Percentiles rank a stretch among this genome's conserved stretches.
Evolutionary conservation across 306 rosid species (phyloP).

Genomic region (Cucumis hystrix): DNA sequence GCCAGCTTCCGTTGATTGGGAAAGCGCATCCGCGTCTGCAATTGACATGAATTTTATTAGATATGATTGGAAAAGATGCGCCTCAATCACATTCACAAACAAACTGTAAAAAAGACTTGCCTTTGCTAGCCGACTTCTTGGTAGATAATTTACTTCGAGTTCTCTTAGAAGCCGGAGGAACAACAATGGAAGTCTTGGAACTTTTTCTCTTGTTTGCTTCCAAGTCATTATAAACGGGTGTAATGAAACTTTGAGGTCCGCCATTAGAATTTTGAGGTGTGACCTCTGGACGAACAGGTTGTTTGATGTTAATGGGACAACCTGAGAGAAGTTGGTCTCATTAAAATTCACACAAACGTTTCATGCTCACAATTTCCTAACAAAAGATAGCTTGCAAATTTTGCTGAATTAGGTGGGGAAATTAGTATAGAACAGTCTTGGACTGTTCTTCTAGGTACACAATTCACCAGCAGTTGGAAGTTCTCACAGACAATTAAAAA

Average conservation of each 20-base stretch:
- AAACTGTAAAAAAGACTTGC: conserved; percentile 13
- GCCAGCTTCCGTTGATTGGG: conserved; percentile 16
- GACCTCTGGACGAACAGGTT: conserved; percentile 19
- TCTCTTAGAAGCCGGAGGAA: conserved; percentile 41
- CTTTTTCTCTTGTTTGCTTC: conserved; percentile 42
- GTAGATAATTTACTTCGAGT: conserved; percentile 22
- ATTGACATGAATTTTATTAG: background rate
- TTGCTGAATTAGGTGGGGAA: background rate
- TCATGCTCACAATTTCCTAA: background rate
- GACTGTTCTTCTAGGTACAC: background rate
- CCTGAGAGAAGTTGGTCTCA: conserved; percentile 15
- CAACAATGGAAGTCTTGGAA: conserved; percentile 7
- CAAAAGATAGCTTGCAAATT: background rate
- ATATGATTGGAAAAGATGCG: background rate
- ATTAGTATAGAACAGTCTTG: background rate
- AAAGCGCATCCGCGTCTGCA: conserved; percentile 19
- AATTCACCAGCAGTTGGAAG: background rate
- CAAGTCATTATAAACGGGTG: conserved; percentile 15
- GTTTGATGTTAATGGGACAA: conserved; percentile 12
- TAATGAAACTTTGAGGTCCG: conserved; percentile 23
- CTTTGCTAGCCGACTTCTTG: conserved; percentile 19
- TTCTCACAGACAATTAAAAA: background rate
- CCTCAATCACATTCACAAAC: background rate
- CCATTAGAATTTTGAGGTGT: conserved; percentile 27
- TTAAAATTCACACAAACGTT: background rate